These are phyloP conservation scores for Lactifluus piperatus DNA, from an alignment of 768 basidiomycete genomes.

Conservation along the genomic window DNA sequence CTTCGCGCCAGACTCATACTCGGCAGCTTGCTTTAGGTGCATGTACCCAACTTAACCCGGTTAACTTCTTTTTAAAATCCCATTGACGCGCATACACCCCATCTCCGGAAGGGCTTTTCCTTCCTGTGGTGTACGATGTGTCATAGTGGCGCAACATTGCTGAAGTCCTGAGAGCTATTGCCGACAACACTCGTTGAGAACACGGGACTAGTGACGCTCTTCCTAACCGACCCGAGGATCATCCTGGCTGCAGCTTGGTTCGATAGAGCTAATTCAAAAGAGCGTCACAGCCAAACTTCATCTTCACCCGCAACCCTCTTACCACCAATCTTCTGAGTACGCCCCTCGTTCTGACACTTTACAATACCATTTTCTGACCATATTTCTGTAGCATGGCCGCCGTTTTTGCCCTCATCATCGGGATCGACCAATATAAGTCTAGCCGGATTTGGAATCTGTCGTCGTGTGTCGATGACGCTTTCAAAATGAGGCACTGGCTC, in stretches of 20 bases:
- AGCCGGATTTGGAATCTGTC: conserved; percentile 52
- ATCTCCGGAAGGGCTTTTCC: conserved; percentile 2
- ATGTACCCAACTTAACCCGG: not conserved
- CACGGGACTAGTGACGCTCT: conserved; percentile 9
- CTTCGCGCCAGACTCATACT: conserved; percentile 11
- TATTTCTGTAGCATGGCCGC: conserved; percentile 30
- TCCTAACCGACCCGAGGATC: not conserved
- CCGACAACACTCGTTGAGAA: conserved; percentile 7
- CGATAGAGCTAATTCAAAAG: conserved; percentile 7
- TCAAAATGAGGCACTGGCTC: conserved; percentile 50
- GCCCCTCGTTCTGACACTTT: not conserved
- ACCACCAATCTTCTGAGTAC: not conserved
- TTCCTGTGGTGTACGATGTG: conserved; percentile 6
- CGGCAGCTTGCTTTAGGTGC: not conserved
- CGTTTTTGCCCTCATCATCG: conserved; percentile 58
- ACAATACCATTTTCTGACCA: not conserved
- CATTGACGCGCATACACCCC: not conserved
- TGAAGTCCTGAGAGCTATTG: not conserved
- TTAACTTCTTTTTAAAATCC: not conserved
- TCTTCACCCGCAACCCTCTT: not conserved
- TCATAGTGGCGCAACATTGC: not conserved
- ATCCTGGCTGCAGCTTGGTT: not conserved
- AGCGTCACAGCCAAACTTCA: not conserved
- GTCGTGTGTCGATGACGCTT: conserved; percentile 57
- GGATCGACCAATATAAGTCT: conserved; percentile 62